These are phyloP conservation scores for Phytopythium ostracodes DNA, from an alignment of 352 stramenopile genomes.

Conservation along the genomic window DNA sequence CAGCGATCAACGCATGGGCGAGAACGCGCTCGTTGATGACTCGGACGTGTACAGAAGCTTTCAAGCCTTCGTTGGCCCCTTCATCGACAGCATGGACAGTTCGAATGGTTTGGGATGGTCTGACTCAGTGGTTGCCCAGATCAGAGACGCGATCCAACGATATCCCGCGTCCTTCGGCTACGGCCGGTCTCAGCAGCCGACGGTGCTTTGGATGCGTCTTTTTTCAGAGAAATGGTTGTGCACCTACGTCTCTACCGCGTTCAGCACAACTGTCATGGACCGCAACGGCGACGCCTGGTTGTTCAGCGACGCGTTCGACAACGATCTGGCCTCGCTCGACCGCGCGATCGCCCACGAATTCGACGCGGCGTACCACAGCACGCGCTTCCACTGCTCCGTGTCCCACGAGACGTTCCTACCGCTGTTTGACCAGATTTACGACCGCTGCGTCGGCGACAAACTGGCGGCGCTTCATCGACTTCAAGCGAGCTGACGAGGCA, in stretches of 20 bases:
- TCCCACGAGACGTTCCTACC: neutral
- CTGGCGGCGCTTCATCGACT: neutral
- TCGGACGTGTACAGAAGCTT: neutral
- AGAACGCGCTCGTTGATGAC: neutral
- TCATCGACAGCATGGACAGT: too few relatives aligned
- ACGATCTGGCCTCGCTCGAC: neutral
- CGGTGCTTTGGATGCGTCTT: neutral
- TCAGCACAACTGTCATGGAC: neutral
- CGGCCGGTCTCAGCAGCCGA: neutral
- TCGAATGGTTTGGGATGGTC: too few relatives aligned
- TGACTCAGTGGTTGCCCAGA: neutral
- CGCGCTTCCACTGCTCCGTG: neutral
- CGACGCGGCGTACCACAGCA: neutral
- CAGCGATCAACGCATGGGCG: neutral
- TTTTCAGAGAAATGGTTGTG: neutral
- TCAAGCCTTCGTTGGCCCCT: too few relatives aligned
- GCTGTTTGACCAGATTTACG: neutral
- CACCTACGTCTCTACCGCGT: neutral
- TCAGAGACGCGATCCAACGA: neutral
- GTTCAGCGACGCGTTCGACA: conserved; percentile 3
- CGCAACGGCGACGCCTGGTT: neutral
- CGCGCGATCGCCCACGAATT: neutral
- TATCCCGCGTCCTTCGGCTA: neutral
- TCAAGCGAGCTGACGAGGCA: neutral
- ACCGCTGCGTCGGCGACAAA: neutral